phyloP scores from a whole-genome alignment of 345 rosid species.

The Nasturtium officinale region DNA sequence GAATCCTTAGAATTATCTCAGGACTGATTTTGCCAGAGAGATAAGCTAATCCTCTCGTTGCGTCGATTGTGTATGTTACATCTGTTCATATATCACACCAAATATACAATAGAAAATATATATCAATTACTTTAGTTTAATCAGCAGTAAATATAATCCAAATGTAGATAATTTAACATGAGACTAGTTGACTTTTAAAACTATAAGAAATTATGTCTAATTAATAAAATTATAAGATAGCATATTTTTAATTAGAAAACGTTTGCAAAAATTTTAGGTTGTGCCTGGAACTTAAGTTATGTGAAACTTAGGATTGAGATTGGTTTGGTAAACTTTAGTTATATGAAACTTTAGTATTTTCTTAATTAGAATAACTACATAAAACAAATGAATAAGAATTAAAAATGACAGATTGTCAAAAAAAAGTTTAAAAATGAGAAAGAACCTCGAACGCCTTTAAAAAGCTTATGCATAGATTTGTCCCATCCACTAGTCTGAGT shows the following conservation, averaged over 20 bases:
- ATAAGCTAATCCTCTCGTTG: constrained; percentile 28
- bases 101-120: too few species aligned
- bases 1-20: constrained; percentile 26
- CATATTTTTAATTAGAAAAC: too few species aligned
- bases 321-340: too few species aligned
- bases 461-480: constrained; percentile 32
- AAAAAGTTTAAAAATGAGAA: not conserved
- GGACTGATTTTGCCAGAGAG: constrained; percentile 30
- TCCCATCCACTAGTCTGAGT: constrained; percentile 34
- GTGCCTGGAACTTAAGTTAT: not conserved
- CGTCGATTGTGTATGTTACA: constrained; percentile 36
- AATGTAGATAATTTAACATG: not conserved
- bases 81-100: constrained; percentile 19
- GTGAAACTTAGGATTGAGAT: not conserved
- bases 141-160: too few species aligned
- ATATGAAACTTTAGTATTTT: too few species aligned
- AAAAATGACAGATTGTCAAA: too few species aligned
- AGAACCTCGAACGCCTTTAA: constrained; percentile 27
- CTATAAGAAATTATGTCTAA: too few species aligned
- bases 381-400: not conserved
- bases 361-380: too few species aligned
- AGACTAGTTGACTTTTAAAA: too few species aligned
- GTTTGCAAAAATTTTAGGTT: too few species aligned
- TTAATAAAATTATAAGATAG: too few species aligned
- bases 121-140: not conserved